Percentiles rank a stretch among this genome's conserved stretches.
Conservation (phyloP, 306 rosid genomes). For the Glycine tomentella region DNA sequence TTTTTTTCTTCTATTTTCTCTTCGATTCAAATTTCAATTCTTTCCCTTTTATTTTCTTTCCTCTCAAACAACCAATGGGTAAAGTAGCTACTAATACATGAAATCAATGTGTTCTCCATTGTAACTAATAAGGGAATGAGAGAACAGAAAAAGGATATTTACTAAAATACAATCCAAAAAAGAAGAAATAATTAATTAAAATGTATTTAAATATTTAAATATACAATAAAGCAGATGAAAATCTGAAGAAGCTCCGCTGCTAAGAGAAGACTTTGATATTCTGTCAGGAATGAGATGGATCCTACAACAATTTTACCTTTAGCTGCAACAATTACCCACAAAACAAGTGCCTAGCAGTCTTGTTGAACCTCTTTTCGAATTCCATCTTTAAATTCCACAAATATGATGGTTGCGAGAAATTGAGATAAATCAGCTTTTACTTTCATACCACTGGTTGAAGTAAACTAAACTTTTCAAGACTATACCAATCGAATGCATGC, state of each 20-base stretch:
- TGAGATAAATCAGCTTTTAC: conserved; percentile 17
- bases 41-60: background rate
- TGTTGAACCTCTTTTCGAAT: conserved; percentile 21
- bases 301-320: conserved; percentile 27
- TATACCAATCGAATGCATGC: conserved; percentile 22
- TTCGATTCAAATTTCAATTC: background rate
- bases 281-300: background rate
- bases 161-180: conserved; percentile 30
- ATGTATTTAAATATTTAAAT: background rate
- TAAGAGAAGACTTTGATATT: background rate
- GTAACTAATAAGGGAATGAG: background rate
- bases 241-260: background rate
- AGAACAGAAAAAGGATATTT: background rate
- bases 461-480: background rate
- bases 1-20: background rate
- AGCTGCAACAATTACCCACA: background rate
- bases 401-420: background rate
- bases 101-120: background rate
- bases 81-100: background rate
- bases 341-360: background rate
- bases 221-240: background rate
- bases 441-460: conserved; percentile 4
- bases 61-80: background rate
- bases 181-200: conserved; percentile 17
- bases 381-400: conserved; percentile 27